Evolutionary conservation across 345 rosid species (phyloP).

Genomic region (Litchi chinensis): DNA sequence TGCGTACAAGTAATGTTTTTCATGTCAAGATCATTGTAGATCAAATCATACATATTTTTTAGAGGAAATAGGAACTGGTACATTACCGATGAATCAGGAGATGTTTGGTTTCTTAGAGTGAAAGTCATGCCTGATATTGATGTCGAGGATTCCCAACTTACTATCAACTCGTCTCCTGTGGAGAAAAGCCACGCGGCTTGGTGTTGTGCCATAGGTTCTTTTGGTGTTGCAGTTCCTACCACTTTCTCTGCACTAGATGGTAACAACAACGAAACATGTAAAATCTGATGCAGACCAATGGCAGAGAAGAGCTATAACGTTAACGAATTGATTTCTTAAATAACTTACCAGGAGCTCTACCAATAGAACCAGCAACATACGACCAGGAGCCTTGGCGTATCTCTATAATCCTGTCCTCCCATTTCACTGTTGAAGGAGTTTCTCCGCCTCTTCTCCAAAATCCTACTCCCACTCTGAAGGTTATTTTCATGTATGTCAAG

Average conservation of each 20-base stretch:
- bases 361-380: conserved; percentile 81
- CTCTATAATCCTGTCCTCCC: conserved; percentile 79
- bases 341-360: conserved; percentile 86
- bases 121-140: conserved; percentile 39
- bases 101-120: conserved; percentile 38
- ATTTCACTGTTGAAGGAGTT: conserved; percentile 61
- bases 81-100: conserved; percentile 51
- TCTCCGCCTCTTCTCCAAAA: conserved; percentile 88
- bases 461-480: conserved; percentile 69
- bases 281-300: not conserved
- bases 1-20: conserved; percentile 18
- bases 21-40: not conserved
- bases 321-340: not conserved
- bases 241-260: conserved; percentile 87
- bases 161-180: conserved; percentile 71
- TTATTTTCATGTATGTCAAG: not conserved
- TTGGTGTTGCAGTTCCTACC: conserved; percentile 78
- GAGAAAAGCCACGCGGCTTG: conserved; percentile 76
- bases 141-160: conserved; percentile 50
- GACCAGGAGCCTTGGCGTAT: conserved; percentile 92
- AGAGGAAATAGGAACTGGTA: not conserved
- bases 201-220: conserved; percentile 56
- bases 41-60: not conserved
- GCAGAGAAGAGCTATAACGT: not conserved
- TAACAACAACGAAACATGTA: conserved; percentile 31